phyloP scores from a whole-genome alignment of 257 asterid genomes.

The Penstemon eatonii region DNA sequence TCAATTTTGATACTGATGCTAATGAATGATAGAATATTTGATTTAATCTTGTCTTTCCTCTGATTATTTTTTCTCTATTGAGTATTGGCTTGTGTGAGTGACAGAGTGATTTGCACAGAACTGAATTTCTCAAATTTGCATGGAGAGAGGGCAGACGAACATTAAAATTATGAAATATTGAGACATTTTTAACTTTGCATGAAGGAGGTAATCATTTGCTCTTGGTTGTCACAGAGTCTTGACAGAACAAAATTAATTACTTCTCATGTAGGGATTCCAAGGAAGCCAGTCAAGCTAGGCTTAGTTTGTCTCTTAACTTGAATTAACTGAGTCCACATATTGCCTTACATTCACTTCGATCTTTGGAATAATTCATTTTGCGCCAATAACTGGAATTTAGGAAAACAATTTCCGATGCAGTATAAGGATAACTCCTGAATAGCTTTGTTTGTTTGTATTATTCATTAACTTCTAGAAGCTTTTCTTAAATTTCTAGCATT shows the following conservation, averaged over 20 bases:
- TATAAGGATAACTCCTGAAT: too few relatives aligned
- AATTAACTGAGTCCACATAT: background rate
- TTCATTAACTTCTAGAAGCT: background rate
- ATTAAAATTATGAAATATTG: too few relatives aligned
- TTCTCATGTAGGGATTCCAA: background rate
- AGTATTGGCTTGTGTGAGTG: conserved; percentile 5
- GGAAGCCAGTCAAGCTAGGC: conserved; percentile 4
- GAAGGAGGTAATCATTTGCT: conserved; percentile 9
- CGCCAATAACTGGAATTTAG: too few relatives aligned
- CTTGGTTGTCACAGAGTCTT: background rate
- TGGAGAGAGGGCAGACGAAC: too few relatives aligned
- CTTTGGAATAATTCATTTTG: too few relatives aligned
- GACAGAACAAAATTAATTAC: background rate
- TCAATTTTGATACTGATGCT: conserved; percentile 17
- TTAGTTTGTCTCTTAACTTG: conserved; percentile 6
- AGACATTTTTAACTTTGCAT: conserved; percentile 8
- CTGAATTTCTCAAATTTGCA: background rate
- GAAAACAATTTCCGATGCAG: too few relatives aligned
- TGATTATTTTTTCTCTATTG: background rate
- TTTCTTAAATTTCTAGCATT: background rate
- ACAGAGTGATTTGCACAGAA: conserved; percentile 1
- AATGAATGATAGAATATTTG: background rate
- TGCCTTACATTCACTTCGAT: too few relatives aligned
- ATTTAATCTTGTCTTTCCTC: background rate
- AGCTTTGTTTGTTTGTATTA: too few relatives aligned